These are phyloP conservation scores for Cymodocea nodosa DNA, from an alignment of 116 monocot genomes.

Conservation along the genomic window DNA sequence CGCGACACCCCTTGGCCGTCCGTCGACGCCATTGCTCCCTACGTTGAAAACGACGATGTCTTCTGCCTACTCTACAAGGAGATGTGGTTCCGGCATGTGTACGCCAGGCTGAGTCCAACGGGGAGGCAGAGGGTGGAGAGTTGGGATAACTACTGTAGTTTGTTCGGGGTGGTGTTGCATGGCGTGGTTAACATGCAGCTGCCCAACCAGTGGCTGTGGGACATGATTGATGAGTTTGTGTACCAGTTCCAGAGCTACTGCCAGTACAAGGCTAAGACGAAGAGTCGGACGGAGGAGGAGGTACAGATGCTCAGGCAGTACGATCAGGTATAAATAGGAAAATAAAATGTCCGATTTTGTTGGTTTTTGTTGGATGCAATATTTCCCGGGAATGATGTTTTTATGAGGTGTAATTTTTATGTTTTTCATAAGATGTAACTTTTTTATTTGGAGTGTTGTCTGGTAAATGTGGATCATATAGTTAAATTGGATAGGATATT, in stretches of 20 bases:
- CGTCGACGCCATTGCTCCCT: conserved; percentile 79
- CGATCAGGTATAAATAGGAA: conserved; percentile 41
- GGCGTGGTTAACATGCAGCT: conserved; percentile 96
- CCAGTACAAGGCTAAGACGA: conserved; percentile 87
- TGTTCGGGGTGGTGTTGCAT: conserved; percentile 87
- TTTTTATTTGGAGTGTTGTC: too few species aligned
- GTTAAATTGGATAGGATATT: too few species aligned
- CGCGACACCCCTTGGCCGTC: conserved; percentile 85
- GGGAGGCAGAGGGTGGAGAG: conserved; percentile 65
- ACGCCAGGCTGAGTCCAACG: conserved; percentile 54
- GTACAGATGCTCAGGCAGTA: conserved; percentile 60
- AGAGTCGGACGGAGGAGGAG: conserved; percentile 72
- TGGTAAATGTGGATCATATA: too few species aligned
- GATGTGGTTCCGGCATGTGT: conserved; percentile 94
- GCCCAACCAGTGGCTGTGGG: conserved; percentile 98
- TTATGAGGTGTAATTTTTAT: too few species aligned
- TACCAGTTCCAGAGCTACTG: conserved; percentile 95
- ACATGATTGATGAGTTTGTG: conserved; percentile 97
- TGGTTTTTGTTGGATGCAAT: too few species aligned
- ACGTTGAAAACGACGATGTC: conserved; percentile 93
- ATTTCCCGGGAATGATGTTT: too few species aligned
- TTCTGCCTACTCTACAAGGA: conserved; percentile 93
- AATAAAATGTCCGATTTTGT: neutral
- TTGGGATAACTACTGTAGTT: conserved; percentile 95
- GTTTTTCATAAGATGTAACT: too few species aligned